phyloP scores from a whole-genome alignment of 306 rosid genomes.

The Ammopiptanthus mongolicus region DNA sequence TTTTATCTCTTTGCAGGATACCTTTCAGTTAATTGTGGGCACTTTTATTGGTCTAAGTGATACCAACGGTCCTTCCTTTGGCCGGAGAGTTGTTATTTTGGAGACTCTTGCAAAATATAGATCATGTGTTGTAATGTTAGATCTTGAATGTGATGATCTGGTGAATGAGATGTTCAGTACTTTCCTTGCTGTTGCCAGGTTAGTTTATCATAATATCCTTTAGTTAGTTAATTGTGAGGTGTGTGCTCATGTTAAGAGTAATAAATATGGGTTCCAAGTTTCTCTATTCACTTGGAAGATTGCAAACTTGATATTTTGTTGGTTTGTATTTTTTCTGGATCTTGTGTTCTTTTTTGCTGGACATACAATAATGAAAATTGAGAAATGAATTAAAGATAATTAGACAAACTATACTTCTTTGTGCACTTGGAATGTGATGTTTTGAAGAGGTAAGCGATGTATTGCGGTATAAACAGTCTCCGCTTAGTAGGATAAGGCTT shows the following conservation, averaged over 20 bases:
- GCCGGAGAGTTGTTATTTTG: conserved; percentile 90
- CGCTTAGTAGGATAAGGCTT: neutral
- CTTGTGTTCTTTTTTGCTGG: neutral
- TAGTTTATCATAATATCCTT: conserved; percentile 25
- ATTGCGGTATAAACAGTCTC: neutral
- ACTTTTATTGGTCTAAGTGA: conserved; percentile 90
- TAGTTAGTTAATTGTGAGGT: neutral
- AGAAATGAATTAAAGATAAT: neutral
- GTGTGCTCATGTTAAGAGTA: neutral
- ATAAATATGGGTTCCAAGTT: neutral
- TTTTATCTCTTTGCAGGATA: conserved; percentile 61
- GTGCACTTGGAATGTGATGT: conserved; percentile 15
- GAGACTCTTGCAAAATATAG: conserved; percentile 98
- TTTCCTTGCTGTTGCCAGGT: conserved; percentile 91
- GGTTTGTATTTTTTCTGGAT: neutral
- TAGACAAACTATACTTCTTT: conserved; percentile 3
- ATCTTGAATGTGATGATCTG: conserved; percentile 94
- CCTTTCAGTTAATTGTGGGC: conserved; percentile 78
- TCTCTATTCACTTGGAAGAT: neutral
- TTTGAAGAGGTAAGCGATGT: neutral
- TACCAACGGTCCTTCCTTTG: conserved; percentile 88
- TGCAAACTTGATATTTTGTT: neutral
- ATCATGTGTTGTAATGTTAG: conserved; percentile 98
- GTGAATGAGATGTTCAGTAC: conserved; percentile 90
- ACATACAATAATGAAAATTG: neutral